Evolutionary conservation across 2,329 filamentous ascomycete genomes (phyloP).

Genomic region (Colletotrichum sp.): DNA sequence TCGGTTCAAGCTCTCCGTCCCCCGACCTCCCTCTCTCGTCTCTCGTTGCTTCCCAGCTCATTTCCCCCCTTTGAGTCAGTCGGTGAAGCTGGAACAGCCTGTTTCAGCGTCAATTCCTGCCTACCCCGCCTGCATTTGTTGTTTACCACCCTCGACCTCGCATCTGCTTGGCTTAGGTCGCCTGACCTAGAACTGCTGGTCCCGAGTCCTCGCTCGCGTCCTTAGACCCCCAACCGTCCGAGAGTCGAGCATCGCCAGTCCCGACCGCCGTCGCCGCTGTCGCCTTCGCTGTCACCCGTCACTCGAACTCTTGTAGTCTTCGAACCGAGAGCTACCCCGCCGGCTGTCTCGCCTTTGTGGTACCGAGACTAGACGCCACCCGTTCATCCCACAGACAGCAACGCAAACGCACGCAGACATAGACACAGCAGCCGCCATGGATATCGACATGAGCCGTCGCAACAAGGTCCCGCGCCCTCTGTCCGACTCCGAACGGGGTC

Average conservation of each 20-base stretch:
- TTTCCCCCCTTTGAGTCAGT: neutral
- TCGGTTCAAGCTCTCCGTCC: neutral
- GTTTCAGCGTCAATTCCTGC: constrained; percentile 21
- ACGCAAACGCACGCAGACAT: neutral
- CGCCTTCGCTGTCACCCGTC: neutral
- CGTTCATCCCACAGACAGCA: constrained; percentile 2
- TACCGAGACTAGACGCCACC: constrained; percentile 16
- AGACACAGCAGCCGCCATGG: constrained; percentile 32
- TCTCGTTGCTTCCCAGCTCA: constrained; percentile 7
- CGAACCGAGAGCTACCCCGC: neutral
- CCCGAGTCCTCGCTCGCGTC: neutral
- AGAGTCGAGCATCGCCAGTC: constrained; percentile 1
- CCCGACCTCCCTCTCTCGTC: neutral
- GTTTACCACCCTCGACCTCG: constrained; percentile 14
- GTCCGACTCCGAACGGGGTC: constrained; percentile 79
- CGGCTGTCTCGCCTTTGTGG: constrained; percentile 8
- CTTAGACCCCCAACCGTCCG: neutral
- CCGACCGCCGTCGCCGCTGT: neutral
- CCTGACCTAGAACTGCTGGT: constrained; percentile 4
- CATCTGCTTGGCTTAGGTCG: constrained; percentile 9
- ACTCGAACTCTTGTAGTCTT: neutral
- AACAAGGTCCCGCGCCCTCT: constrained; percentile 86
- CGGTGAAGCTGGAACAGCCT: constrained; percentile 13
- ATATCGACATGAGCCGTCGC: constrained; percentile 82
- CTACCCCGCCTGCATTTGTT: constrained; percentile 17